Evolutionary conservation across 345 rosid genomes (phyloP).

Genomic region (Streptanthus diversifolius): DNA sequence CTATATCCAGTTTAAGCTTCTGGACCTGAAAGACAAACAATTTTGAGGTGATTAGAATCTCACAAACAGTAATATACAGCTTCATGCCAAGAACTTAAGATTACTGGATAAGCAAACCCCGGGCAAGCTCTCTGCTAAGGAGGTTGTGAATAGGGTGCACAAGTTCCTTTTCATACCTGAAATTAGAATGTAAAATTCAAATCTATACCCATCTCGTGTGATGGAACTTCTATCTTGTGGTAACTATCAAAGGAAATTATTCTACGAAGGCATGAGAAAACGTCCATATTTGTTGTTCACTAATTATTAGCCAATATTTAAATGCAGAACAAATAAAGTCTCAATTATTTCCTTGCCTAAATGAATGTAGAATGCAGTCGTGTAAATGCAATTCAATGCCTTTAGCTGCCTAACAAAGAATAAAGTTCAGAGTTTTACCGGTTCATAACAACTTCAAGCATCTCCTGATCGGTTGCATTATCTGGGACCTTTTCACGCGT

Average conservation of each 20-base stretch:
- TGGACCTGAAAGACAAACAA: slow-evolving; percentile 63
- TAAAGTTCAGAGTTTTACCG: slow-evolving; percentile 45
- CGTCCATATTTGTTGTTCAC: background rate
- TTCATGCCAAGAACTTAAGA: slow-evolving; percentile 3
- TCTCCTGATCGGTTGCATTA: slow-evolving; percentile 79
- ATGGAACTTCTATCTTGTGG: background rate
- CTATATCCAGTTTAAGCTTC: slow-evolving; percentile 89
- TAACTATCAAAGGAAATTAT: slow-evolving; percentile 10
- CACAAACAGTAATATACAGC: slow-evolving; percentile 14
- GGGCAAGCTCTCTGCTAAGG: slow-evolving; percentile 90
- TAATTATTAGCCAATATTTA: background rate
- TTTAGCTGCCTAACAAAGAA: slow-evolving; percentile 8
- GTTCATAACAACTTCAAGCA: slow-evolving; percentile 91
- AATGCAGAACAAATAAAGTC: background rate
- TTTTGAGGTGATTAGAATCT: slow-evolving; percentile 12
- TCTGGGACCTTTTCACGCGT: slow-evolving; percentile 63
- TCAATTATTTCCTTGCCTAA: background rate
- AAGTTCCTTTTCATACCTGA: slow-evolving; percentile 86
- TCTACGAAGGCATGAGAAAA: background rate
- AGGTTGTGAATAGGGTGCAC: slow-evolving; percentile 86
- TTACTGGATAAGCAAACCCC: slow-evolving; percentile 91
- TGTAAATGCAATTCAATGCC: background rate
- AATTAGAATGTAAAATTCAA: slow-evolving; percentile 19
- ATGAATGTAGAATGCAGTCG: background rate
- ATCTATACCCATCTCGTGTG: background rate